phyloP scores from a whole-genome alignment of 257 asterid genomes.

The Haberlea rhodopensis region DNA sequence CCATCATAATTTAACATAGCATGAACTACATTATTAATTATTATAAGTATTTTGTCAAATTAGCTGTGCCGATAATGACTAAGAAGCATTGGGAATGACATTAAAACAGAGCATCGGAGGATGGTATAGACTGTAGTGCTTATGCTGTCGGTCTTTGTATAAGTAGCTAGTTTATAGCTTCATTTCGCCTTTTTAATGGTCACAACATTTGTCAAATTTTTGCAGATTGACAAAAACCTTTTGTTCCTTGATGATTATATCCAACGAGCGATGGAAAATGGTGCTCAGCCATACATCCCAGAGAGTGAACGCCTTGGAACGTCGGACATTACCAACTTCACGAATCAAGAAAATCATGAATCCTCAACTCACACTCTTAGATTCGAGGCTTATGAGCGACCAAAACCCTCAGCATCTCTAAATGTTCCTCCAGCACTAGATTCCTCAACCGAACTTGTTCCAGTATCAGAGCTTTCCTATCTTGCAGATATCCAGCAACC shows the following conservation, averaged over 20 bases:
- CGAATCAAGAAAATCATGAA: conserved; percentile 64
- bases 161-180: not conserved
- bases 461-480: conserved; percentile 62
- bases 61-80: not conserved
- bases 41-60: no score
- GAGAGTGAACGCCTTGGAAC: conserved; percentile 70
- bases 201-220: conserved; percentile 5
- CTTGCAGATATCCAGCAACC: conserved; percentile 45
- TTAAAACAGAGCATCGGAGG: not conserved
- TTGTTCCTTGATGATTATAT: conserved; percentile 69
- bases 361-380: conserved; percentile 67
- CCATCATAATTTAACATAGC: not conserved
- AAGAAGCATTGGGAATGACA: not conserved
- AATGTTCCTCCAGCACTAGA: conserved; percentile 43
- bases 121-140: not conserved
- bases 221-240: conserved; percentile 79
- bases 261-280: conserved; percentile 72
- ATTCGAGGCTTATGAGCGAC: conserved; percentile 92
- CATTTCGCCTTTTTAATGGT: conserved; percentile 1
- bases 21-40: not conserved
- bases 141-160: not conserved
- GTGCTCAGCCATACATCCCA: conserved; percentile 82
- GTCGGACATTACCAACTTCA: conserved; percentile 47
- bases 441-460: conserved; percentile 71
- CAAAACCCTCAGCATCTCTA: conserved; percentile 55